Conservation (phyloP, 2,329 filamentous ascomycete genomes). For the Colletotrichum brevisporum region DNA sequence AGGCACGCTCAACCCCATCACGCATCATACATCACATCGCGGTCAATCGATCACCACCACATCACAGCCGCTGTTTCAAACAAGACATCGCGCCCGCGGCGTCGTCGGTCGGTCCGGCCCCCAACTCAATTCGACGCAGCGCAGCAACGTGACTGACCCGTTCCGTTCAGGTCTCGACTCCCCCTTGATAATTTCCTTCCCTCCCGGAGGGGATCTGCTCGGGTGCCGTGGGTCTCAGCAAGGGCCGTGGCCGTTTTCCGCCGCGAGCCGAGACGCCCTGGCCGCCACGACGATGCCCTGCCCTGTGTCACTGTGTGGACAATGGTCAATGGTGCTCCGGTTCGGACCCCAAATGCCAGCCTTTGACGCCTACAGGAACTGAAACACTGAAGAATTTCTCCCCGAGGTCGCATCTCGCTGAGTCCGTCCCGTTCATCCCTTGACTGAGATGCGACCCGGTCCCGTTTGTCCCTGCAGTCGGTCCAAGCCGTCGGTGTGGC, state of each 20-base stretch:
- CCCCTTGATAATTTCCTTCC: slow-evolving; percentile 14
- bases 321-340: background rate
- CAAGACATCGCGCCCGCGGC: slow-evolving; percentile 25
- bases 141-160: slow-evolving; percentile 1
- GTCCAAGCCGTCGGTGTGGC: slow-evolving; percentile 38
- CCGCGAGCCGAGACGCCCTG: slow-evolving; percentile 27
- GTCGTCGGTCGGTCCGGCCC: slow-evolving; percentile 39
- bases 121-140: slow-evolving; percentile 17
- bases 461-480: slow-evolving; percentile 36
- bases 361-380: slow-evolving; percentile 16
- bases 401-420: slow-evolving; percentile 26
- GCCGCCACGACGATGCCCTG: slow-evolving; percentile 9
- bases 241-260: slow-evolving; percentile 30
- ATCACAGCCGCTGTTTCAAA: slow-evolving; percentile 17
- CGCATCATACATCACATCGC: no score
- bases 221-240: slow-evolving; percentile 29
- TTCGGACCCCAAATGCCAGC: slow-evolving; percentile 30
- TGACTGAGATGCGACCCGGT: slow-evolving; percentile 19
- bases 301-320: no score
- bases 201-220: slow-evolving; percentile 26
- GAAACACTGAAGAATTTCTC: slow-evolving; percentile 40
- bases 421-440: slow-evolving; percentile 28
- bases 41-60: background rate
- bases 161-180: slow-evolving; percentile 15
- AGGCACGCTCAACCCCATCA: background rate